These are phyloP conservation scores for Stachybotrys chartarum DNA, from an alignment of 2,329 filamentous ascomycete genomes.

Conservation along the genomic window DNA sequence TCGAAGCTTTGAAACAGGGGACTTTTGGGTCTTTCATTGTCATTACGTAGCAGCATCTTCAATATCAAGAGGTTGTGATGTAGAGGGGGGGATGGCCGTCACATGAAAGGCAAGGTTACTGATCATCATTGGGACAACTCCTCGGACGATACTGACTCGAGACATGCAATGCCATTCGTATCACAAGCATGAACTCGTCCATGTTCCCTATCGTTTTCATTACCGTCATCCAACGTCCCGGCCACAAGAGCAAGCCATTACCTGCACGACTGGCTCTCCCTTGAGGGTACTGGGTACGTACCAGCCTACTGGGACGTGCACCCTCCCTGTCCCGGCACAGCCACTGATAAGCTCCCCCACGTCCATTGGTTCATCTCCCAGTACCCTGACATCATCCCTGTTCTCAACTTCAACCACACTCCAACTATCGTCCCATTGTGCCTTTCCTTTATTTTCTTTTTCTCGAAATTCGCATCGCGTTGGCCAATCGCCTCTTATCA, in stretches of 20 bases:
- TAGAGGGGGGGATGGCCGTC: background rate
- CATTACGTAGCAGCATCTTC: background rate
- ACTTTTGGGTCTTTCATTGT: background rate
- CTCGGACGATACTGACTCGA: too few species aligned
- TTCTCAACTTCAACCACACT: background rate
- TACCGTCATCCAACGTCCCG: background rate
- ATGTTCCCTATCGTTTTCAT: background rate
- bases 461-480: background rate
- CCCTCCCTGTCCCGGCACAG: slow-evolving; percentile 1
- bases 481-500: background rate
- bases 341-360: slow-evolving; percentile 16
- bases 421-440: too few species aligned
- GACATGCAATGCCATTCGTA: background rate
- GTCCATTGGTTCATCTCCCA: slow-evolving; percentile 12
- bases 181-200: background rate
- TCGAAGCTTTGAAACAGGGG: background rate
- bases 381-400: slow-evolving; percentile 8
- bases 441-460: too few species aligned
- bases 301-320: background rate
- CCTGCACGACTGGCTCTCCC: too few species aligned
- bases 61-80: background rate
- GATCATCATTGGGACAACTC: too few species aligned
- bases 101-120: background rate
- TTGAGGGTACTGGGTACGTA: background rate
- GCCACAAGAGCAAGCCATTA: too few species aligned